phyloP scores from a whole-genome alignment of 805 yeast genomes.

The Groenewaldozyma salmanticensis region DNA sequence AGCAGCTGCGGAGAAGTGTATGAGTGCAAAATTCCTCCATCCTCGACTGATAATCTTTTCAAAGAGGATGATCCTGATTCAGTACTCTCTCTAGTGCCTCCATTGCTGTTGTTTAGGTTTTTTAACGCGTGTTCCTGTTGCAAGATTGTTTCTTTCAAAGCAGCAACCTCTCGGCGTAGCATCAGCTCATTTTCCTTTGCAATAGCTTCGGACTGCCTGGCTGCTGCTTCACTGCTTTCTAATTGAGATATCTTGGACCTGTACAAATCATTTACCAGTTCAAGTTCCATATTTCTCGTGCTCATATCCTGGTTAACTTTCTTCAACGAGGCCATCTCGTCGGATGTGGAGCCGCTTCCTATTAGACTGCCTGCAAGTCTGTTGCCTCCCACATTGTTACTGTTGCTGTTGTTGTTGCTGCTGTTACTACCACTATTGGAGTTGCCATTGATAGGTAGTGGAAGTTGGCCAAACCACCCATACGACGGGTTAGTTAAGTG shows the following conservation, averaged over 20 bases:
- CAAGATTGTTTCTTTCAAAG: constrained; percentile 7
- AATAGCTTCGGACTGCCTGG: constrained; percentile 20
- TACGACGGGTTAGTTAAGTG: constrained; percentile 3
- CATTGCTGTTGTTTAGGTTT: neutral
- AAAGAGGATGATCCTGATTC: neutral
- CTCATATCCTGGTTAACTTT: constrained; percentile 30
- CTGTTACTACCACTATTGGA: constrained; percentile 1
- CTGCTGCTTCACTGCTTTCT: constrained; percentile 39
- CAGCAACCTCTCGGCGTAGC: constrained; percentile 13
- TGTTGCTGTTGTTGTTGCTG: neutral
- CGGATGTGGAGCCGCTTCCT: no score
- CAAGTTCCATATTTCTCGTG: constrained; percentile 82
- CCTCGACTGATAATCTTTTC: neutral
- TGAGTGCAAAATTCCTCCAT: no score
- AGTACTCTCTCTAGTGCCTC: neutral
- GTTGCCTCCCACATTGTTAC: neutral
- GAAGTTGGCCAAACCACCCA: neutral
- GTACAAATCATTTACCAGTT: constrained; percentile 81
- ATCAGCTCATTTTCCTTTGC: constrained; percentile 14
- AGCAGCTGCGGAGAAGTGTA: no score
- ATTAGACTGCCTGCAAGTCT: constrained; percentile 2
- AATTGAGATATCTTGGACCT: constrained; percentile 74
- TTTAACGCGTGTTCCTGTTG: neutral
- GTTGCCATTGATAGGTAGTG: neutral
- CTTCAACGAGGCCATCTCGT: neutral